phyloP scores from a whole-genome alignment of 352 stramenopile species.

The Phytophthora agathidicida region DNA sequence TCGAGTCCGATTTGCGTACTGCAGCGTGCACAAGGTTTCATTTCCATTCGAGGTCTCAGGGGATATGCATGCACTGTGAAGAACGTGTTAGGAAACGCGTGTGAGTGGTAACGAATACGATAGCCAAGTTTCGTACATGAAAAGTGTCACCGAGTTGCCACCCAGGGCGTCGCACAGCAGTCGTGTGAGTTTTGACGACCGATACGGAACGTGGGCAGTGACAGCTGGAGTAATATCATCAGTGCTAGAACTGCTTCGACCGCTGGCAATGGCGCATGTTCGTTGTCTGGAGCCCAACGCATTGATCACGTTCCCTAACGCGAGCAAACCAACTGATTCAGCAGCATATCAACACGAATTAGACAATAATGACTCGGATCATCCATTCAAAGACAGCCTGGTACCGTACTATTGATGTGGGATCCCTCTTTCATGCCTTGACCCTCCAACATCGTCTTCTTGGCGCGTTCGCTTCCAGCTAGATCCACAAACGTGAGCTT shows the following conservation, averaged over 20 bases:
- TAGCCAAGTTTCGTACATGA: slow-evolving; percentile 62
- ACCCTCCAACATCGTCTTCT: slow-evolving; percentile 80
- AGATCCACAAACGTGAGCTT: slow-evolving; percentile 86
- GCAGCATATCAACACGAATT: not conserved
- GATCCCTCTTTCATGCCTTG: slow-evolving; percentile 88
- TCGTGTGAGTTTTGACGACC: slow-evolving; percentile 83
- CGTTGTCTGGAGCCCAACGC: slow-evolving; percentile 69
- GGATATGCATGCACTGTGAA: slow-evolving; percentile 70
- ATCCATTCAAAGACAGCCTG: no score
- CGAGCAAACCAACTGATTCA: slow-evolving; percentile 61
- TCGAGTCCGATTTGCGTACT: slow-evolving; percentile 74
- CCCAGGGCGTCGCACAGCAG: slow-evolving; percentile 84
- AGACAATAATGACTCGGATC: no score
- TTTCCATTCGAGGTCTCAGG: slow-evolving; percentile 48
- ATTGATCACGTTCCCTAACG: slow-evolving; percentile 87
- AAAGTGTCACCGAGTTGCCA: slow-evolving; percentile 84
- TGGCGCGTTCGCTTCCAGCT: slow-evolving; percentile 82
- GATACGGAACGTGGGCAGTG: slow-evolving; percentile 65
- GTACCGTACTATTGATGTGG: slow-evolving; percentile 74
- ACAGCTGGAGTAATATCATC: not conserved
- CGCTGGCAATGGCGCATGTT: slow-evolving; percentile 25
- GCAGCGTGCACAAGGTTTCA: slow-evolving; percentile 72
- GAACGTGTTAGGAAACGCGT: not conserved
- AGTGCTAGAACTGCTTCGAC: not conserved
- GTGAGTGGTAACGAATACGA: not conserved